Conservation (phyloP, 371 early-diverging fungal genomes). For the Haplosporangium sp. region DNA sequence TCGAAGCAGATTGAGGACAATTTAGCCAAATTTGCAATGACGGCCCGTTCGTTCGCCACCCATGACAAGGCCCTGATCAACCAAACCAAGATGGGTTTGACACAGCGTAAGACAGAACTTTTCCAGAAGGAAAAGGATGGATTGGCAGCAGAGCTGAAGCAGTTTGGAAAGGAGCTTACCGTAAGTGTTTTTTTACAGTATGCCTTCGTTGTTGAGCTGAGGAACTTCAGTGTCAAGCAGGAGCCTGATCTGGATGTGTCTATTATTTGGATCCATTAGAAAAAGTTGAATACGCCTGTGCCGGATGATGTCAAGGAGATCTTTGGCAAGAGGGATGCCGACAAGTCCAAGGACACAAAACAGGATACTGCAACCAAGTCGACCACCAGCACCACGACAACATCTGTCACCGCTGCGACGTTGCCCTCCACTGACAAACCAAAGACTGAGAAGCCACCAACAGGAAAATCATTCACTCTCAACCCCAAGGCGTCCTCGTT, state of each 20-base stretch:
- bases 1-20: conserved; percentile 67
- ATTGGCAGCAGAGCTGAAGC: conserved; percentile 82
- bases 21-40: conserved; percentile 68
- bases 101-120: conserved; percentile 43
- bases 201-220: neutral
- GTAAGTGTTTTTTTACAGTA: conserved; percentile 43
- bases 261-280: conserved; percentile 13
- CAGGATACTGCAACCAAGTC: conserved; percentile 19
- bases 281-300: conserved; percentile 65
- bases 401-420: conserved; percentile 23
- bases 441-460: conserved; percentile 44
- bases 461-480: conserved; percentile 73
- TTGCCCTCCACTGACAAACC: conserved; percentile 17
- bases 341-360: conserved; percentile 49
- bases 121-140: conserved; percentile 79
- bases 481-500: conserved; percentile 90
- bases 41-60: conserved; percentile 62
- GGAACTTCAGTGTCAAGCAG: no score
- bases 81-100: conserved; percentile 77
- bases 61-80: conserved; percentile 86
- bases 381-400: conserved; percentile 9
- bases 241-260: neutral
- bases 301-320: conserved; percentile 83
- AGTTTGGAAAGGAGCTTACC: conserved; percentile 82
- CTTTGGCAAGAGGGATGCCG: conserved; percentile 60